Percentiles rank a stretch among this genome's conserved stretches.
phyloP scores from a whole-genome alignment of 2,329 filamentous ascomycete species.

The Colletotrichum lindemuthianum region DNA sequence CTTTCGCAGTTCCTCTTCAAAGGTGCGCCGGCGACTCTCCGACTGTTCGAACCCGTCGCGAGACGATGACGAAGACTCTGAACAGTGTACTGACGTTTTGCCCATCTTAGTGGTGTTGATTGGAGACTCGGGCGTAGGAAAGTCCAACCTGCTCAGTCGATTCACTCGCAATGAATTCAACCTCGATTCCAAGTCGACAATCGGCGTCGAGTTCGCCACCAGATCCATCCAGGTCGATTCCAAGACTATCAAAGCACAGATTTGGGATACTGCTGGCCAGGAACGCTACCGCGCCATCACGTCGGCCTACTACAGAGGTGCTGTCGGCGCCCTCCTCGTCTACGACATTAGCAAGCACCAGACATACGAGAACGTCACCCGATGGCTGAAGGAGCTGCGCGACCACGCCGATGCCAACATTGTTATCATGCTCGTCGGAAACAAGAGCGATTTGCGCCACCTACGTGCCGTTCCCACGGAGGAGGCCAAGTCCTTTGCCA shows the following conservation, averaged over 20 bases:
- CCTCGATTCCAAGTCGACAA: constrained; percentile 98
- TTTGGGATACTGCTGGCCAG: constrained; percentile 99
- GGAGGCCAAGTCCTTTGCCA: constrained; percentile 97
- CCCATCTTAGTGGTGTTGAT: constrained; percentile 85
- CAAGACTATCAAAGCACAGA: constrained; percentile 99
- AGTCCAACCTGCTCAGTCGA: constrained; percentile 99
- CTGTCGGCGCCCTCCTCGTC: constrained; percentile 95
- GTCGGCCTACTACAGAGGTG: constrained; percentile 98
- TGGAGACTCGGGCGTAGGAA: constrained; percentile 98
- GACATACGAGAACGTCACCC: constrained; percentile 98
- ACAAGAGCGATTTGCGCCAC: constrained; percentile 99
- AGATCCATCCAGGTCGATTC: constrained; percentile 98
- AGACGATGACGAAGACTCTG: constrained; percentile 7
- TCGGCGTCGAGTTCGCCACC: constrained; percentile 99
- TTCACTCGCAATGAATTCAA: constrained; percentile 99
- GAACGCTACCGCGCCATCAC: constrained; percentile 99
- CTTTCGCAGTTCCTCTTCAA: constrained; percentile 92
- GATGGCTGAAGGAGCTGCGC: constrained; percentile 98
- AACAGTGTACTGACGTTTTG: constrained; percentile 43
- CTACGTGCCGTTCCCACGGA: constrained; percentile 96
- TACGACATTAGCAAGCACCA: constrained; percentile 99
- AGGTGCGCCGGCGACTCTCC: constrained; percentile 66
- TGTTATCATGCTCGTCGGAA: constrained; percentile 99
- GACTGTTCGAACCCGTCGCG: constrained; percentile 36
- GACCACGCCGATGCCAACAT: constrained; percentile 99